Evolutionary conservation across 2,329 filamentous ascomycete species (phyloP).

Genomic region (Cercospora sp.): DNA sequence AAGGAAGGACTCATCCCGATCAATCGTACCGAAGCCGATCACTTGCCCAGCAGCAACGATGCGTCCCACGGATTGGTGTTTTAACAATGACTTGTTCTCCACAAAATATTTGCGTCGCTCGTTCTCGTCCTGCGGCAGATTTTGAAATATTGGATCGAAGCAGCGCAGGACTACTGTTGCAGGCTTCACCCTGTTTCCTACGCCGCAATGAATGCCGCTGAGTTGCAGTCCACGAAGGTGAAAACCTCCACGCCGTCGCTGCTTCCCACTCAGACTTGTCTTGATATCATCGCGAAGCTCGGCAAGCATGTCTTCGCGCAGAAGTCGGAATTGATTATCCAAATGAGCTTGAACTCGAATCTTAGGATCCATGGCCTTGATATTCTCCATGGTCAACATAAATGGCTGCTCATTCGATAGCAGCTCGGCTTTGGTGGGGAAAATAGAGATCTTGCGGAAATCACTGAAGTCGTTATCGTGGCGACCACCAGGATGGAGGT

Average conservation of each 20-base stretch:
- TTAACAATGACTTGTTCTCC: too few species aligned
- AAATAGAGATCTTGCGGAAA: constrained; percentile 62
- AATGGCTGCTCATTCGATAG: constrained; percentile 41
- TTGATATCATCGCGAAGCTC: constrained; percentile 65
- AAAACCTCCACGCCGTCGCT: constrained; percentile 42
- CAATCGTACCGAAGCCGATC: constrained; percentile 61
- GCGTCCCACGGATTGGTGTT: constrained; percentile 62
- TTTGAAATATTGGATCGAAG: constrained; percentile 39
- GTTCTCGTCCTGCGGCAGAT: not conserved
- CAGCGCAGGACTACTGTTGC: constrained; percentile 15
- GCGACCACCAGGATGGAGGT: constrained; percentile 56
- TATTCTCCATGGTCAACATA: constrained; percentile 37
- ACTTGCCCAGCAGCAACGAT: constrained; percentile 55
- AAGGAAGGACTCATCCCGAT: constrained; percentile 55
- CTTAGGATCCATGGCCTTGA: constrained; percentile 56
- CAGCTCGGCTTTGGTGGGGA: constrained; percentile 64
- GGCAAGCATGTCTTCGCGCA: constrained; percentile 69
- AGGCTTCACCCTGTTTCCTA: constrained; percentile 3
- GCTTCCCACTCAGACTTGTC: constrained; percentile 47
- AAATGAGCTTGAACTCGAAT: constrained; percentile 61
- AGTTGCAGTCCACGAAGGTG: constrained; percentile 45
- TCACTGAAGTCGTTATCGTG: constrained; percentile 72
- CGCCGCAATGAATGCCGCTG: constrained; percentile 16
- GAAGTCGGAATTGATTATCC: constrained; percentile 70
- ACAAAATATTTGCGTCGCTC: too few species aligned